Percentiles rank a stretch among this genome's conserved stretches.
Conservation (phyloP, 2,329 filamentous ascomycete genomes). For the Cephalotrichum gorgonifer region DNA sequence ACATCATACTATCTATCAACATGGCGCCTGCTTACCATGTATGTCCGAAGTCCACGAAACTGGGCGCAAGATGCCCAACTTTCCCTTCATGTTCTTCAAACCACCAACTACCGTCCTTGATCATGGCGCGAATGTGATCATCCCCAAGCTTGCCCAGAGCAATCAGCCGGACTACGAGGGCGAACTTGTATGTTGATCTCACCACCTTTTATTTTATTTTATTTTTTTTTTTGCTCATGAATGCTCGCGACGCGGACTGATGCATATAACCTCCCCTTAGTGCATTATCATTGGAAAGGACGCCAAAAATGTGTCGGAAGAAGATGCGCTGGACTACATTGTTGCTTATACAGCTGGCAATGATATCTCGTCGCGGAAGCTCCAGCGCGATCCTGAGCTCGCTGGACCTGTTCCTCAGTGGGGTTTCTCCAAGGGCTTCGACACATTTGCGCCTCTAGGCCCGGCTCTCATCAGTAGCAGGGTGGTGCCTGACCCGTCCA, state of each 20-base stretch:
- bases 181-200: not conserved
- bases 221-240: not conserved
- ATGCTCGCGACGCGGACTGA: no score
- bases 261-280: no score
- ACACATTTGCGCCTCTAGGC: constrained; percentile 65
- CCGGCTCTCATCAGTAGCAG: constrained; percentile 55
- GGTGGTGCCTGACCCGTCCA: constrained; percentile 46
- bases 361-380: constrained; percentile 69
- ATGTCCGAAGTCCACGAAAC: no score
- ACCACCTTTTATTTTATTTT: no score
- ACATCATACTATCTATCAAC: not conserved
- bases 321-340: constrained; percentile 47
- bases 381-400: constrained; percentile 55
- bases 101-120: no score
- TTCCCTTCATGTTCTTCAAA: no score
- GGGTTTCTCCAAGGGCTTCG: constrained; percentile 63
- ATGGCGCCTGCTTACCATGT: no score
- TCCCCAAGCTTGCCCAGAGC: no score
- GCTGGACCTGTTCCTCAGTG: constrained; percentile 59
- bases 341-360: constrained; percentile 67
- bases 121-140: no score
- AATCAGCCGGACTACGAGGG: constrained; percentile 9
- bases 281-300: constrained; percentile 48
- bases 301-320: constrained; percentile 37
- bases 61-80: no score